These are phyloP conservation scores for Albophoma yamanashiensis DNA, from an alignment of 2,329 filamentous ascomycete species.

Conservation along the genomic window DNA sequence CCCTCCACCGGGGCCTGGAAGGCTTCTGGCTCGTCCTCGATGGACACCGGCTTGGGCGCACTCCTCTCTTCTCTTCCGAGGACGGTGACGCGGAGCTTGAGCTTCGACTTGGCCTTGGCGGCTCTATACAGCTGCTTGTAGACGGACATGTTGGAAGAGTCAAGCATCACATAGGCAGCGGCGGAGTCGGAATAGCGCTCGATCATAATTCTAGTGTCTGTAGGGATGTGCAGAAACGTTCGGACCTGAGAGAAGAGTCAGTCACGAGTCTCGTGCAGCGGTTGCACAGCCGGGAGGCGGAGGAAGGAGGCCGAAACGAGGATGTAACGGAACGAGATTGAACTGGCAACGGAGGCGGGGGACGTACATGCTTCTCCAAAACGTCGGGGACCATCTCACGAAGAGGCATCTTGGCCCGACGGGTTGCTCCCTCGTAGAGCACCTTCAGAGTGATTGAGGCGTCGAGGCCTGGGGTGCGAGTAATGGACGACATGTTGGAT, in stretches of 20 bases:
- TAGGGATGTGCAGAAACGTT: slow-evolving; percentile 22
- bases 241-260: slow-evolving; percentile 16
- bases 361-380: slow-evolving; percentile 73
- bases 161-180: slow-evolving; percentile 66
- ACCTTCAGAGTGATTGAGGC: slow-evolving; percentile 71
- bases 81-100: slow-evolving; percentile 68
- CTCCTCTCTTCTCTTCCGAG: slow-evolving; percentile 20
- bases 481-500: slow-evolving; percentile 16
- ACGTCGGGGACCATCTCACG: slow-evolving; percentile 66
- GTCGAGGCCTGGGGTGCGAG: slow-evolving; percentile 14
- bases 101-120: slow-evolving; percentile 95
- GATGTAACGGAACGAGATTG: background rate
- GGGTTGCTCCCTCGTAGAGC: slow-evolving; percentile 61
- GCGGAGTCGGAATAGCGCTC: slow-evolving; percentile 96
- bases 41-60: slow-evolving; percentile 30
- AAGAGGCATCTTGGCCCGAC: slow-evolving; percentile 82
- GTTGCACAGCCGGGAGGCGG: background rate
- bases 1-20: slow-evolving; percentile 6
- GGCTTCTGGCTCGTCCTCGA: slow-evolving; percentile 39
- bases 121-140: slow-evolving; percentile 97
- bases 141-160: slow-evolving; percentile 65
- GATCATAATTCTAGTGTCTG: slow-evolving; percentile 42
- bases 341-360: slow-evolving; percentile 13
- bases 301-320: background rate
- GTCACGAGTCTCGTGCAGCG: background rate